A percentile compares a stretch with the other conserved stretches of the same genome.
phyloP scores from a whole-genome alignment of 306 rosid species.

The Vigna mungo region DNA sequence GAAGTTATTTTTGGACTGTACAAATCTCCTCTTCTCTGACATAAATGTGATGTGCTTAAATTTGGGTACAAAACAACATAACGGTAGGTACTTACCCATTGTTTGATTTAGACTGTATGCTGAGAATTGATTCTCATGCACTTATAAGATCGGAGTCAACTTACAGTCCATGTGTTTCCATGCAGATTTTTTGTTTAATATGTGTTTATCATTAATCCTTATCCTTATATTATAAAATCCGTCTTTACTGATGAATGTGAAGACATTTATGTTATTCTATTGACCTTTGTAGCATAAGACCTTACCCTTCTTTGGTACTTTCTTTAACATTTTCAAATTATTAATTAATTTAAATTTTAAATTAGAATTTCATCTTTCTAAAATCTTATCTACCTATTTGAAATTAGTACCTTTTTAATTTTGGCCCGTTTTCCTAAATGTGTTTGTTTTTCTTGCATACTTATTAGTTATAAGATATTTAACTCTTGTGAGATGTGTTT shows the following conservation, averaged over 20 bases:
- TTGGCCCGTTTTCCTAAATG: not conserved
- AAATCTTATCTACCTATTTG: not conserved
- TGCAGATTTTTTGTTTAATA: constrained; percentile 19
- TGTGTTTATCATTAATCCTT: not conserved
- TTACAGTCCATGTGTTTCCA: not conserved
- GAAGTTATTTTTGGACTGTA: constrained; percentile 1
- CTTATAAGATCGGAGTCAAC: constrained; percentile 1
- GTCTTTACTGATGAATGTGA: not conserved
- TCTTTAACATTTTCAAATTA: not conserved
- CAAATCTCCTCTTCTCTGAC: not conserved
- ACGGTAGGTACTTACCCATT: not conserved
- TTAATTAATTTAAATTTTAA: constrained; percentile 1
- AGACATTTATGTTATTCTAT: not conserved
- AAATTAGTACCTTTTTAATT: not conserved
- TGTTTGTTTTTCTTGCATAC: not conserved
- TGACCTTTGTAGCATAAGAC: not conserved
- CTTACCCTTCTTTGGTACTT: not conserved
- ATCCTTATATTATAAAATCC: constrained; percentile 7
- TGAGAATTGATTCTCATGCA: not conserved
- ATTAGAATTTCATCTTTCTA: not conserved
- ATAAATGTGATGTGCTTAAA: not conserved
- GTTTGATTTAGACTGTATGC: not conserved
- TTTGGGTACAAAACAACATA: constrained; percentile 25
- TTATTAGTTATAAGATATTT: constrained; percentile 14
- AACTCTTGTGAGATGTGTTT: constrained; percentile 35